A percentile compares a stretch with the other conserved stretches of the same genome.
Evolutionary conservation across 208 protist species (phyloP).

Genomic region (Tritrichomonas musculus): DNA sequence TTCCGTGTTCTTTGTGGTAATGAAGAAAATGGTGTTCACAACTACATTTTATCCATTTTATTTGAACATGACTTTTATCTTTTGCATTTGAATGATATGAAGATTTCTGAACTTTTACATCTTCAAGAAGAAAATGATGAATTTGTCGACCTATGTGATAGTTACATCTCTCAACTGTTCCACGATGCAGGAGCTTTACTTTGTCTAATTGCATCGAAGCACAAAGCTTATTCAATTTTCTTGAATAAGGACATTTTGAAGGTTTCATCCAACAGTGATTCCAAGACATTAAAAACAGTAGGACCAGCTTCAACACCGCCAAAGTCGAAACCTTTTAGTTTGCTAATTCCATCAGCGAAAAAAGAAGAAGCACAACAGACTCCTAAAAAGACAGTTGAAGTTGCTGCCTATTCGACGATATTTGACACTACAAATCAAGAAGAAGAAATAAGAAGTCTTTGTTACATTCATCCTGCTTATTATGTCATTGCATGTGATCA

Average conservation of each 20-base stretch:
- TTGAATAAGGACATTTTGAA: no score
- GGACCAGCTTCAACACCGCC: no score
- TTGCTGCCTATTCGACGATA: no score
- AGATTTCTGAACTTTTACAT: neutral
- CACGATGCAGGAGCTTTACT: neutral
- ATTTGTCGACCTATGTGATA: neutral
- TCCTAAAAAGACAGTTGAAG: no score
- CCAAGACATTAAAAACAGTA: no score
- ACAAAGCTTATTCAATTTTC: neutral
- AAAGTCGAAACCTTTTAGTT: no score
- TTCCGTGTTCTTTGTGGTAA: neutral
- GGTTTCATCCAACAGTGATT: no score
- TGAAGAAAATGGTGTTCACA: no score
- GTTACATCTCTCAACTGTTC: neutral
- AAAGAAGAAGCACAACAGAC: no score
- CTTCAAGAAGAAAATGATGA: neutral
- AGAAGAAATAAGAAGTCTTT: no score
- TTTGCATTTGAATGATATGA: neutral
- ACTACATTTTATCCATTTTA: neutral
- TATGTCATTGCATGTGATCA: neutral
- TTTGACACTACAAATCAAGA: no score
- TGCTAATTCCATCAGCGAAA: no score
- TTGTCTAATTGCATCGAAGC: neutral
- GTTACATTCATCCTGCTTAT: neutral
- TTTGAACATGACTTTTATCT: neutral